phyloP scores from a whole-genome alignment of 2,329 filamentous ascomycete species.

The Fusarium tjaetaba region DNA sequence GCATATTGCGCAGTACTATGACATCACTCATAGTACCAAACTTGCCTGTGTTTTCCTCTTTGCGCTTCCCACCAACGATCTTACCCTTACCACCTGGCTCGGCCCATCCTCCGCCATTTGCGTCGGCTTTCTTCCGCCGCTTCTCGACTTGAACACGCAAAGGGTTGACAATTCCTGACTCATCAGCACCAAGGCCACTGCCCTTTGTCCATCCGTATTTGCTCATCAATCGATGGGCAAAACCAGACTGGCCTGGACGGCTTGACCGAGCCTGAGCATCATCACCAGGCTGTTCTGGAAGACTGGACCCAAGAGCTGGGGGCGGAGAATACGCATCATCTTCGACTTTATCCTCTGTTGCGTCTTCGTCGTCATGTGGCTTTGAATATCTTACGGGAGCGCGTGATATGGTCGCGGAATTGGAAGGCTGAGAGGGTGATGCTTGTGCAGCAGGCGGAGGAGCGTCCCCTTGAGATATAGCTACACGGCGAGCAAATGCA shows the following conservation, averaged over 20 bases:
- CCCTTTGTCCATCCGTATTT: constrained; percentile 96
- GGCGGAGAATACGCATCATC: constrained; percentile 56
- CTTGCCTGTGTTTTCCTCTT: constrained; percentile 54
- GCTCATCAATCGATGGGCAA: constrained; percentile 87
- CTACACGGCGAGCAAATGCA: constrained; percentile 71
- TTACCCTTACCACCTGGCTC: constrained; percentile 76
- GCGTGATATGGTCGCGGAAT: constrained; percentile 74
- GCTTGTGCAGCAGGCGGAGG: constrained; percentile 47
- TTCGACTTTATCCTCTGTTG: constrained; percentile 53
- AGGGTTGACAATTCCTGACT: constrained; percentile 85
- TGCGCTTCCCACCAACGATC: constrained; percentile 81
- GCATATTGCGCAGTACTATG: constrained; percentile 84
- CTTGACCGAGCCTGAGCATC: constrained; percentile 62
- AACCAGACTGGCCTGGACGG: constrained; percentile 82
- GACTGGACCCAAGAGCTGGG: constrained; percentile 60
- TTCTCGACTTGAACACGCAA: constrained; percentile 88
- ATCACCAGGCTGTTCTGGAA: constrained; percentile 47
- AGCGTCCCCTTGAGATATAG: constrained; percentile 59
- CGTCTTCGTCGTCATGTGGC: constrained; percentile 39
- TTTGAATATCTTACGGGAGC: constrained; percentile 78
- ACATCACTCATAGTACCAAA: constrained; percentile 84
- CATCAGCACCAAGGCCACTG: constrained; percentile 83
- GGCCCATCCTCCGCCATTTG: constrained; percentile 81
- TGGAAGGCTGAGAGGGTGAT: constrained; percentile 52
- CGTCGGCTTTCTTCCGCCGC: constrained; percentile 79